Conservation (phyloP, 305 asterid species). For the Fraxinus ornus region DNA sequence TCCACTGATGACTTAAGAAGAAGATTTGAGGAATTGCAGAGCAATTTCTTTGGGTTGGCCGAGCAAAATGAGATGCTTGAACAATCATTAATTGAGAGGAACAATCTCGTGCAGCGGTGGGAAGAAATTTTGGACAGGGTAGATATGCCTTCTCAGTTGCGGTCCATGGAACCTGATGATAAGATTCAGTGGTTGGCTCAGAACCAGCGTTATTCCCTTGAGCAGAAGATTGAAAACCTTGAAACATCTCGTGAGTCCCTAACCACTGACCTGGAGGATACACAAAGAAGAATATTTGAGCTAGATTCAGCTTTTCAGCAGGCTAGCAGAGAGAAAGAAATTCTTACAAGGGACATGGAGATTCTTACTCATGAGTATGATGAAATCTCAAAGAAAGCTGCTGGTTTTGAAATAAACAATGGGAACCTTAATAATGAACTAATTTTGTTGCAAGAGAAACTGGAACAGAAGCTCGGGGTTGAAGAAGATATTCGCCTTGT, state of each 20-base stretch:
- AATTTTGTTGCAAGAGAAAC: constrained; percentile 40
- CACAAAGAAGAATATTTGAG: constrained; percentile 55
- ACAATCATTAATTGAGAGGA: constrained; percentile 89
- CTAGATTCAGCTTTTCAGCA: constrained; percentile 58
- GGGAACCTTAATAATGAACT: constrained; percentile 57
- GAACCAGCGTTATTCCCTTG: constrained; percentile 60
- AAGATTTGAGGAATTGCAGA: constrained; percentile 81
- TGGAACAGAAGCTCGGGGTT: constrained; percentile 32
- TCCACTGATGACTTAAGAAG: constrained; percentile 62
- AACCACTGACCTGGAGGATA: constrained; percentile 61
- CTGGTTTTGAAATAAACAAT: constrained; percentile 38
- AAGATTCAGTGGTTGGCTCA: constrained; percentile 50
- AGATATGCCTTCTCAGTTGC: constrained; percentile 75
- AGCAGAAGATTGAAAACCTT: constrained; percentile 64
- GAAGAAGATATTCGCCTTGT: constrained; percentile 34
- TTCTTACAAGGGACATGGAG: constrained; percentile 53
- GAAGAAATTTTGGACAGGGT: constrained; percentile 72
- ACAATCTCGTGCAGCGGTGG: constrained; percentile 84
- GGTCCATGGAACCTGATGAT: constrained; percentile 82
- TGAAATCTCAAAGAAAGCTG: constrained; percentile 42
- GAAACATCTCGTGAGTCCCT: constrained; percentile 60
- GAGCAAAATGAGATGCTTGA: constrained; percentile 99
- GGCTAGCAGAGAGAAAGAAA: constrained; percentile 61
- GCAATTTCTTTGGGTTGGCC: constrained; percentile 83
- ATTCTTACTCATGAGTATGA: constrained; percentile 47